phyloP scores from a whole-genome alignment of 2,329 filamentous ascomycete genomes.

The Fusarium multiceps region DNA sequence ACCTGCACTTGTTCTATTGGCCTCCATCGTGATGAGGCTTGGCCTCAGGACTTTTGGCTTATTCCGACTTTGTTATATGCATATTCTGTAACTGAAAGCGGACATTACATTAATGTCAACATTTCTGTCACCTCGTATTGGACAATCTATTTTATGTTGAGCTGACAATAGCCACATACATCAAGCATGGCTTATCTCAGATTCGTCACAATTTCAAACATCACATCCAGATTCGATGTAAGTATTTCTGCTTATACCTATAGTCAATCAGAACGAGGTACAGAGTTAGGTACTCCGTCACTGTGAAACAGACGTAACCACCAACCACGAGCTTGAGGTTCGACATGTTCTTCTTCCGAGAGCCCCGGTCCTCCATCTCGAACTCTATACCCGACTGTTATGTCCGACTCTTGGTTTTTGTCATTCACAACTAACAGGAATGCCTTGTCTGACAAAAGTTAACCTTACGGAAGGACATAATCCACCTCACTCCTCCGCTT shows the following conservation, averaged over 20 bases:
- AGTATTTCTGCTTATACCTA: background rate
- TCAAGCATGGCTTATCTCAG: background rate
- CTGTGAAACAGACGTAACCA: background rate
- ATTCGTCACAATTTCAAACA: background rate
- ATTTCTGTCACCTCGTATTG: background rate
- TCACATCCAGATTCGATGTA: background rate
- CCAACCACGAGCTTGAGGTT: background rate
- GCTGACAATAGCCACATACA: background rate
- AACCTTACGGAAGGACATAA: no score
- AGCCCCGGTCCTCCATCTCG: background rate
- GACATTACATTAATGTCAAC: background rate
- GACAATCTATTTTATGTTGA: background rate
- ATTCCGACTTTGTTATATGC: background rate
- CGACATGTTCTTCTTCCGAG: background rate
- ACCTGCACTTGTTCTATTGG: slow-evolving; percentile 26
- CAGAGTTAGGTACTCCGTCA: background rate
- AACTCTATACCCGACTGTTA: background rate
- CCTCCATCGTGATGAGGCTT: slow-evolving; percentile 16
- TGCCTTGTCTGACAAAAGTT: no score
- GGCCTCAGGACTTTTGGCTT: background rate
- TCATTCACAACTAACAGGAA: background rate
- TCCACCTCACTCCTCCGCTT: background rate
- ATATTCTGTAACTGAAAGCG: background rate
- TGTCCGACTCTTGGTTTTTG: background rate
- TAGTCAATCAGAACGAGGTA: background rate